Percentiles rank a stretch among this genome's conserved stretches.
Evolutionary conservation across 2,329 filamentous ascomycete genomes (phyloP).

Genomic region (Albifimbria verrucaria): DNA sequence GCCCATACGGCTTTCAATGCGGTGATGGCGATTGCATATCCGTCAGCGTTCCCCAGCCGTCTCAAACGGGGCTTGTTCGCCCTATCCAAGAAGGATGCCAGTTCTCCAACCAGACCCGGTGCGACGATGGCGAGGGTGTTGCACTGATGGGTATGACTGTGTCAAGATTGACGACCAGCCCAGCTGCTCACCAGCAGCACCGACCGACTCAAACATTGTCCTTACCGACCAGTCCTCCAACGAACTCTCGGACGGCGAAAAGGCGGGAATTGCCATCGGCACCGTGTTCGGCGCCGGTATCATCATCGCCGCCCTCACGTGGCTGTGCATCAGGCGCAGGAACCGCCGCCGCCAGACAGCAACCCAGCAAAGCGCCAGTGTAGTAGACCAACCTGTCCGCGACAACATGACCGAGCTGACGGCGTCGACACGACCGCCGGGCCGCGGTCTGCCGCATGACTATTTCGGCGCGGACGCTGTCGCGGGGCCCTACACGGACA

Average conservation of each 20-base stretch:
- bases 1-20: slow-evolving; percentile 42
- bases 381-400: slow-evolving; percentile 12
- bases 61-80: slow-evolving; percentile 24
- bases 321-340: slow-evolving; percentile 41
- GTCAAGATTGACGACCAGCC: slow-evolving; percentile 31
- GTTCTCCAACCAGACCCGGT: slow-evolving; percentile 37
- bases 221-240: slow-evolving; percentile 19
- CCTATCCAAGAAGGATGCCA: slow-evolving; percentile 41
- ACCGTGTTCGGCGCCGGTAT: slow-evolving; percentile 40
- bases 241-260: slow-evolving; percentile 45
- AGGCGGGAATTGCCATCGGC: slow-evolving; percentile 55
- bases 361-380: slow-evolving; percentile 4
- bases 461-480: slow-evolving; percentile 44
- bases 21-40: slow-evolving; percentile 30
- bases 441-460: slow-evolving; percentile 31
- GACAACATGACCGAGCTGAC: slow-evolving; percentile 32
- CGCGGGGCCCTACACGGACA: slow-evolving; percentile 44
- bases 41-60: slow-evolving; percentile 24
- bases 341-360: slow-evolving; percentile 25
- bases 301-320: slow-evolving; percentile 40
- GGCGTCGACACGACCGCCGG: slow-evolving; percentile 17
- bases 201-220: slow-evolving; percentile 27
- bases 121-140: slow-evolving; percentile 49
- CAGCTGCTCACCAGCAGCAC: slow-evolving; percentile 35
- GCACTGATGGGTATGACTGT: slow-evolving; percentile 40